Evolutionary conservation across 805 yeast species (phyloP).

Genomic region (Kuraishia floccosa): DNA sequence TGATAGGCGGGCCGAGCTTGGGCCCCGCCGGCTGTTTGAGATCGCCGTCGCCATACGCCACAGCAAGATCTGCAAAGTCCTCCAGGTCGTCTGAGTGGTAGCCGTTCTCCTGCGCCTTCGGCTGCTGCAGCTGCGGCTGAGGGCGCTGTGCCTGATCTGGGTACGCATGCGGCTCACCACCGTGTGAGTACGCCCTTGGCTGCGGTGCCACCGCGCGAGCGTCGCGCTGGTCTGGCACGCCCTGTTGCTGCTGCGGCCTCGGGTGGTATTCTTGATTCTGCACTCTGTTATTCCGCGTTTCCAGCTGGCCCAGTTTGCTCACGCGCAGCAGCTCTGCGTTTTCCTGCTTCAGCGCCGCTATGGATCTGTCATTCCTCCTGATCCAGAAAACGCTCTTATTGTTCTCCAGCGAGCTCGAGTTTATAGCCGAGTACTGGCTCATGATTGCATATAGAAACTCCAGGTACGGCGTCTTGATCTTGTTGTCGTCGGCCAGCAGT

Average conservation of each 20-base stretch:
- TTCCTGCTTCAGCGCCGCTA: slow-evolving; percentile 13
- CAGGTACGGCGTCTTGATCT: slow-evolving; percentile 80
- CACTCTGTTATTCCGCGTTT: slow-evolving; percentile 13
- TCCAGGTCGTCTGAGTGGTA: slow-evolving; percentile 13
- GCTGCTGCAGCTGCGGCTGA: slow-evolving; percentile 5
- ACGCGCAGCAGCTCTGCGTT: slow-evolving; percentile 16
- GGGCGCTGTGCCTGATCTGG: no score
- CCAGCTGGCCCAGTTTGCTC: no score
- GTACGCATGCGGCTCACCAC: no score
- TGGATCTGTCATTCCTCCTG: slow-evolving; percentile 17
- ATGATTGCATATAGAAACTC: slow-evolving; percentile 76
- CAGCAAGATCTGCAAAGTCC: slow-evolving; percentile 19
- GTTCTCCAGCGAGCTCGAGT: slow-evolving; percentile 22
- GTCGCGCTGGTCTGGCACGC: slow-evolving; percentile 8
- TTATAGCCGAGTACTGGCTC: slow-evolving; percentile 48
- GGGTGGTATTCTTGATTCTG: no score
- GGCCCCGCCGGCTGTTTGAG: no score
- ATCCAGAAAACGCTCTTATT: slow-evolving; percentile 19
- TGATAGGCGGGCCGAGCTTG: no score
- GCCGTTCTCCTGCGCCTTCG: slow-evolving; percentile 2
- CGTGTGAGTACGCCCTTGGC: no score
- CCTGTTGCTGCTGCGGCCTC: slow-evolving; percentile 15
- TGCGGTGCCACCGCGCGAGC: no score
- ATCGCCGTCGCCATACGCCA: no score
- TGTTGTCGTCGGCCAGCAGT: slow-evolving; percentile 78